Evolutionary conservation across 1,284 basidiomycete genomes (phyloP), one percentile per base, ranked within the genome.

Genomic region (Trichosporon sp.): DNA sequence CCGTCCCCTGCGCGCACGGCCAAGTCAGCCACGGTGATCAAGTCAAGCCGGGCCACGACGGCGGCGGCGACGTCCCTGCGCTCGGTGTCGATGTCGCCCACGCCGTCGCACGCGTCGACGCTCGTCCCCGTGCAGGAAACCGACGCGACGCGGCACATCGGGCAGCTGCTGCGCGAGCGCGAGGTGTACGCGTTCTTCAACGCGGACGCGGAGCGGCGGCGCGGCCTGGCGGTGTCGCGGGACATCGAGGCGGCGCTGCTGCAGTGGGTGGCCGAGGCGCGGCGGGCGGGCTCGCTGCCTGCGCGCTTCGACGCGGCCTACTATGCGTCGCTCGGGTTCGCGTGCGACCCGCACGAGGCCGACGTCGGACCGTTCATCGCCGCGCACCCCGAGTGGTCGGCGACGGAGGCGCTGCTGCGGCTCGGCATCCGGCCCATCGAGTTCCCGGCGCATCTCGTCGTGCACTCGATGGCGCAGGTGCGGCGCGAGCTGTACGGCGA

Each of bases 81-180:
- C 25, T 32, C 47, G 15, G 35, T 72, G 13, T 68, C 65, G n/a
- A 38, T 63, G 58, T 67, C 71, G 2, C 71, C 71, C 1, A 47
- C 67, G 0, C 64, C 64, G 1, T 51, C 71, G 13, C 53, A 51
- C 3, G 21, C 8, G 13, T 42, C 38, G 8, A 44, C 69, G 2
- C 66, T 34, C n/a, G 5, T 25, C 2, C 35, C 66, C 15, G 21
- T 65, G 3, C 42, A 53, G 3, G 69, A 67, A 12, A 58, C 47
- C 7, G 56, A 56, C 4, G 44, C 27, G 21, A 56, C 65, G 11
- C 42, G 56, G 1, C 75, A 78, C 66, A 64, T 74, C 27, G 78
- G 75, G 9, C 35, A 73, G 3, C 73, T 80, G 3, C 44, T 75
- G 3, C 76, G 77, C 5, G 79, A 80, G 66, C 67, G 76, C 6